phyloP scores from a whole-genome alignment of 768 basidiomycete species.

The Phlebiopsis flavidoalba region DNA sequence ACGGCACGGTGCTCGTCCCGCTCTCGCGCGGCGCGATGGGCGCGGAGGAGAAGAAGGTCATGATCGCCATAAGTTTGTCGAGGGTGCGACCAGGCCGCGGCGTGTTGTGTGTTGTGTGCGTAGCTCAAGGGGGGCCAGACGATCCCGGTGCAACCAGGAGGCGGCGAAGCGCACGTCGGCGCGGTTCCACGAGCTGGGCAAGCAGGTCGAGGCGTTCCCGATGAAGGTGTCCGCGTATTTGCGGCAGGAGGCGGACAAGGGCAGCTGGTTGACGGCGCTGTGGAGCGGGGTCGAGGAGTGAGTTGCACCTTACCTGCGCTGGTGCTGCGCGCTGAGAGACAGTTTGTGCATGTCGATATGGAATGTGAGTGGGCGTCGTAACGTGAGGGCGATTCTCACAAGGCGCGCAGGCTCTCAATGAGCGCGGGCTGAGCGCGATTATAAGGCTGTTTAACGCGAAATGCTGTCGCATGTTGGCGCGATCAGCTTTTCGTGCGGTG shows the following conservation, averaged over 20 bases:
- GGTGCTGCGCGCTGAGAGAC: not conserved
- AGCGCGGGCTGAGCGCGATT: slow-evolving; percentile 15
- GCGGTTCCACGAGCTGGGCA: slow-evolving; percentile 19
- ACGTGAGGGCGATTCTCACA: too few species aligned
- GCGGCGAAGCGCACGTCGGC: slow-evolving; percentile 15
- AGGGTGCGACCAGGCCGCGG: slow-evolving; percentile 9
- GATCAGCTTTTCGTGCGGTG: slow-evolving; percentile 20
- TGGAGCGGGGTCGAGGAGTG: slow-evolving; percentile 24
- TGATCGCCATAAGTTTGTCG: slow-evolving; percentile 25
- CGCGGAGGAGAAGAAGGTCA: slow-evolving; percentile 20
- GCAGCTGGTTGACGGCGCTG: slow-evolving; percentile 15
- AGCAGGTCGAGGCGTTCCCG: slow-evolving; percentile 24
- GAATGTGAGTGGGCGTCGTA: slow-evolving; percentile 12
- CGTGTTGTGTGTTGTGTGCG: not conserved
- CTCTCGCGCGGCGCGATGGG: slow-evolving; percentile 16
- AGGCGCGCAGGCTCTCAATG: slow-evolving; percentile 14
- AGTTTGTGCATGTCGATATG: slow-evolving; percentile 24
- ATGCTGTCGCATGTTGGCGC: slow-evolving; percentile 20
- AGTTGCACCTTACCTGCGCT: not conserved
- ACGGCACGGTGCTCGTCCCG: slow-evolving; percentile 21
- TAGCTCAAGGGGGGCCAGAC: slow-evolving; percentile 9
- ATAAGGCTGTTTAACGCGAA: slow-evolving; percentile 18
- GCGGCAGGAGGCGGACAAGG: slow-evolving; percentile 20
- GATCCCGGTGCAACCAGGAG: slow-evolving; percentile 22
- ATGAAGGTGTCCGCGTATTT: slow-evolving; percentile 23